phyloP scores from a whole-genome alignment of 1,284 basidiomycete genomes.

The Ustilago bromivora region DNA sequence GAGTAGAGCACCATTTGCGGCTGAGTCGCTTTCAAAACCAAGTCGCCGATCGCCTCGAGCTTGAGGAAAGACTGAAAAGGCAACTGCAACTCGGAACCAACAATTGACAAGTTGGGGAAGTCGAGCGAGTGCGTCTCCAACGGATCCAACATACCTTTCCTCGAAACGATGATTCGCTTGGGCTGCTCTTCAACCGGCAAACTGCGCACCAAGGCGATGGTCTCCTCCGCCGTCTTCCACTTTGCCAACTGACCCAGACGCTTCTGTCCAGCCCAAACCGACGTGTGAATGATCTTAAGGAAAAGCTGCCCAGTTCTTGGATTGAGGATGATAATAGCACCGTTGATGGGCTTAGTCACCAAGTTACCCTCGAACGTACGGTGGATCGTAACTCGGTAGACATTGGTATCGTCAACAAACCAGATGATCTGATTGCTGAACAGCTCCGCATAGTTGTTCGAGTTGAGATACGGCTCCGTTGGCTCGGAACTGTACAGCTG shows the following conservation, averaged over 20 bases:
- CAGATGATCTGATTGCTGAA: conserved; percentile 99
- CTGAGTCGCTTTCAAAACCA: conserved; percentile 95
- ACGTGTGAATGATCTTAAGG: conserved; percentile 99
- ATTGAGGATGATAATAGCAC: conserved; percentile 99
- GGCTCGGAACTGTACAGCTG: conserved; percentile 99
- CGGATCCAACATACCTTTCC: conserved; percentile 93
- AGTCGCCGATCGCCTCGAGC: conserved; percentile 99
- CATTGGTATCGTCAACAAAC: conserved; percentile 99
- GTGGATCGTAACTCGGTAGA: conserved; percentile 99
- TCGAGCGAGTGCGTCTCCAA: conserved; percentile 97
- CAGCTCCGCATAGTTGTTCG: conserved; percentile 93
- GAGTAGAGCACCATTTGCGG: conserved; percentile 99
- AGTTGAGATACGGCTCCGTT: conserved; percentile 97
- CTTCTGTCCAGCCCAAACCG: conserved; percentile 99
- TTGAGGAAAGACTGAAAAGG: conserved; percentile 99
- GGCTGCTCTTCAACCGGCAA: conserved; percentile 98
- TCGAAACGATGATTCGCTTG: conserved; percentile 98
- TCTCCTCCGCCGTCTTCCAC: conserved; percentile 99
- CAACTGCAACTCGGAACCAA: conserved; percentile 95
- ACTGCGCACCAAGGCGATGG: conserved; percentile 94
- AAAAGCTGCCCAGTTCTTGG: conserved; percentile 98
- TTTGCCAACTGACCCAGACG: conserved; percentile 99
- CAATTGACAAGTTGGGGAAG: conserved; percentile 99
- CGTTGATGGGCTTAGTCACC: conserved; percentile 99
- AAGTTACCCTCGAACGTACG: conserved; percentile 99